Base-by-base conservation (phyloP, 225 moss, liverwort and hornwort genomes). In the Asterella californica region DNA sequence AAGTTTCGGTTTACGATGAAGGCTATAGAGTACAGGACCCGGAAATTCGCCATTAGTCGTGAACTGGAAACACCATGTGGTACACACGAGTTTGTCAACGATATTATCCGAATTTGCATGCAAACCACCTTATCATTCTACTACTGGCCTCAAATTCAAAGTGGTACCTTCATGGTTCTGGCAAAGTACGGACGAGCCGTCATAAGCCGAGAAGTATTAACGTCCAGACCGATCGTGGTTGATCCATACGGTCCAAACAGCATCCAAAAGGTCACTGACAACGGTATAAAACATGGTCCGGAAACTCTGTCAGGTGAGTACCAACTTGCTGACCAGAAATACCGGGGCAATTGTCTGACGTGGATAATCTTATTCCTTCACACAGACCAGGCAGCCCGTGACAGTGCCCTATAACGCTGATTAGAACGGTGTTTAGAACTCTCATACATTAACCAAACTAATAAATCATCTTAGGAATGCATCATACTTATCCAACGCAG, bases 131-230 rank as follows among this genome's bases (percentile, higher is more conserved):
- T 5, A 12, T 27, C 1, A 47, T 47, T 14, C 33, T 9, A 71
- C 14, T 46, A 47, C 27, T 17, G 18, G 10, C 22, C 47, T 29
- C 24, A 54, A 30, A 24, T 47, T 18, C 30, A 17, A 49, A 53
- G 19, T 33, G 17, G 38, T 74, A 86, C 86, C 83, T 64, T 53
- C 6, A 86, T 83, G 48, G 48, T 81, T 4, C 75, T 30, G 33
- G 70, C 75, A 19, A 81, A 81, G 29, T 7, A 81, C 1, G 86
- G 61, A 25, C 10, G 18, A 24, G 79, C 81, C 0, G 78, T 62
- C 57, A 86, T 2, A 22, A 86, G 83, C 48, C 86, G 78, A 76
- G 86, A 86, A 63, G 78, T 77, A 75, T 86, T 81, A 53, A 83
- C 78, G 52, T 75, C 83, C 30, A 86, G 74, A 46, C 70, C 77